Evolutionary conservation across 2,329 filamentous ascomycete species (phyloP).

Genomic region (Fusarium sp.): DNA sequence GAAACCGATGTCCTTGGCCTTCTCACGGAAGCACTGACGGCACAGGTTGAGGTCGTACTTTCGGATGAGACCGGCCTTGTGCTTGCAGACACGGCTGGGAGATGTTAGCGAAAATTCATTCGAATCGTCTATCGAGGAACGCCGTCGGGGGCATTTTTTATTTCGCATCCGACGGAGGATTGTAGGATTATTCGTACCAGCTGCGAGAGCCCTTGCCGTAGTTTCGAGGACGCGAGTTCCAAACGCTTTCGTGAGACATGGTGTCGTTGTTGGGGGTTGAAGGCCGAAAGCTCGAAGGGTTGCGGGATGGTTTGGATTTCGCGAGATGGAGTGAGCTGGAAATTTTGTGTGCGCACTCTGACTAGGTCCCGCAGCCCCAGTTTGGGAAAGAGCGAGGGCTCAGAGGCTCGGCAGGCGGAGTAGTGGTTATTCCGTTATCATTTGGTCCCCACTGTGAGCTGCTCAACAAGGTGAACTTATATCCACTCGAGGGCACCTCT

Average conservation of each 20-base stretch:
- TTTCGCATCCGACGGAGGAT: slow-evolving; percentile 15
- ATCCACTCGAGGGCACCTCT: slow-evolving; percentile 10
- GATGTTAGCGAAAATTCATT: slow-evolving; percentile 46
- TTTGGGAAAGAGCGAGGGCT: slow-evolving; percentile 30
- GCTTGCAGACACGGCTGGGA: slow-evolving; percentile 77
- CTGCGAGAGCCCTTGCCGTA: slow-evolving; percentile 96
- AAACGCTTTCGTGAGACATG: slow-evolving; percentile 91
- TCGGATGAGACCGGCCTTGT: slow-evolving; percentile 99
- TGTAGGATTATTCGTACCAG: slow-evolving; percentile 74
- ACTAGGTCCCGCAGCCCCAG: slow-evolving; percentile 54
- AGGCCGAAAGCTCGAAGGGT: slow-evolving; percentile 46
- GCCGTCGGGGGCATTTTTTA: background rate
- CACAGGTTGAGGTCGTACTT: slow-evolving; percentile 97
- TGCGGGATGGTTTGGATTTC: slow-evolving; percentile 50
- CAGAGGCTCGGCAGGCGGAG: slow-evolving; percentile 9
- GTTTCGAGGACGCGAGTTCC: slow-evolving; percentile 97
- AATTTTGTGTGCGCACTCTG: slow-evolving; percentile 54
- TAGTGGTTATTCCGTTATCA: background rate
- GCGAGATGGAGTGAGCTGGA: slow-evolving; percentile 48
- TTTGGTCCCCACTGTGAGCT: background rate
- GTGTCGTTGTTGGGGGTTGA: slow-evolving; percentile 55
- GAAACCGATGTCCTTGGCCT: slow-evolving; percentile 78
- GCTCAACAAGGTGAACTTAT: slow-evolving; percentile 20
- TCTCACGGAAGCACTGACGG: slow-evolving; percentile 83
- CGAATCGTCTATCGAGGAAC: slow-evolving; percentile 3